Evolutionary conservation across 257 asterid species (phyloP), one percentile per base, ranked within the genome.

Genomic region (Echium plantagineum): DNA sequence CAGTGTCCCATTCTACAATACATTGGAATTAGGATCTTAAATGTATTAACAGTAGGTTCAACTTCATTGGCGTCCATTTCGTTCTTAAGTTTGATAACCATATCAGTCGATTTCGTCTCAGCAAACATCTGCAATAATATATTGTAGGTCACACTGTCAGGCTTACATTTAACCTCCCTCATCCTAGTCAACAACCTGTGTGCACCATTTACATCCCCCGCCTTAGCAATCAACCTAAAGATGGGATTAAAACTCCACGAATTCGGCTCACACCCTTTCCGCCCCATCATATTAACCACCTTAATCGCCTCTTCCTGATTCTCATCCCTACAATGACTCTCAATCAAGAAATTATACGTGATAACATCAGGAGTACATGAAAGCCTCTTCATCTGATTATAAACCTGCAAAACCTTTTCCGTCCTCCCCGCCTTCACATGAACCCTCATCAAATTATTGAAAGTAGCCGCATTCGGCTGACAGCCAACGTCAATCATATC

Each of bases 371-470:
- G 90, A 63, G 72, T 70, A 21, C 95, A 85, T 0, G 79, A 73
- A 21, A 84, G 84, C 74, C 77, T 79, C 87, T 75, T 83, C 98
- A 91, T 88, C 65, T 88, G 95, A 65, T 88, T 91, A 58, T 84
- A 91, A 1, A 85, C 95, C 47, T 84, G 94, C 71, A 88, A 55
- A 0, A 81, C 98, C 76, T 91, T 88, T 69, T 85, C 95, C 0
- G 95, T 91, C 64, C 95, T 75, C 58, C 97, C 96, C 0, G 96
- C 98, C 64, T 88, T 91, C 2, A 85, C 97, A 67, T 88, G 98
- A 46, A 79, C 94, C 30, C 97, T 66, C 94, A 91, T 91, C 69
- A 91, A 69, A 56, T 84, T 84, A 30, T 91, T 91, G 61, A 84
- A 88, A 38, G 97, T 91, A 48, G 81, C 83, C 0, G 86, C 82